Base-by-base conservation (phyloP, 2,329 filamentous ascomycete genomes). In the Xylariaceae sp. region DNA sequence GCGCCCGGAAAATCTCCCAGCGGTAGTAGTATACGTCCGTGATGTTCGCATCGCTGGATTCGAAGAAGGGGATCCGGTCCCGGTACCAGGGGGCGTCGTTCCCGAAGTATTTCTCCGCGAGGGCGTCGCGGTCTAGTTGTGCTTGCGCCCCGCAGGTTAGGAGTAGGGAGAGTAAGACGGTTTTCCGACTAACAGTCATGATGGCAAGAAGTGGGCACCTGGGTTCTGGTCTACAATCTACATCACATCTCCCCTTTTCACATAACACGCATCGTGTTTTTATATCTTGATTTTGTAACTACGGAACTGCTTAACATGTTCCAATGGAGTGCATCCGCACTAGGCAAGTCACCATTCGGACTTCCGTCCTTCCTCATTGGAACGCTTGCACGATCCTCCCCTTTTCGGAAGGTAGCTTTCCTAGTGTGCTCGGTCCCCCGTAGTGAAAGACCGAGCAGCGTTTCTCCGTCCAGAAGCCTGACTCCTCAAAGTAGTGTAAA, bases 11-110 rank as follows among this genome's bases (percentile, higher is more conserved):
- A 4, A 62, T 54, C 15, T 62, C 52, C 60, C 57, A 62, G 45
- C 60, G 56, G 45, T 62, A 62, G 7, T 62, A 62, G 18, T 62
- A 62, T 51, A 62, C 60, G 17, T 62, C 60, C 5, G 54, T 59
- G 30, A 62, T 59, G 13, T 50, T 51, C 13, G 39, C 13, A 15
- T 62, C 57, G 37, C 60, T 62, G 13, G 51, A 17, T 49, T 62
- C 60, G 42, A 62, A 57, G 54, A 62, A 62, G n/a, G 60, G 60
- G 9, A 62, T 62, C 15, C 60, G 51, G 34, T 59, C 57, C 51
- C 39, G 37, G 48, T 62, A 62, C 60, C 60, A 62, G 4, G 57
- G 57, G 1, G 60, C 60, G n/a, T 62, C 60, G 7, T 62, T 62
- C 9, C 51, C 57, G 11, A 62, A 62, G 49, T 62, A 59, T 17